Percentiles rank a stretch among this genome's conserved stretches.
phyloP scores from a whole-genome alignment of 306 rosid genomes.

The Sicyos baderoa region DNA sequence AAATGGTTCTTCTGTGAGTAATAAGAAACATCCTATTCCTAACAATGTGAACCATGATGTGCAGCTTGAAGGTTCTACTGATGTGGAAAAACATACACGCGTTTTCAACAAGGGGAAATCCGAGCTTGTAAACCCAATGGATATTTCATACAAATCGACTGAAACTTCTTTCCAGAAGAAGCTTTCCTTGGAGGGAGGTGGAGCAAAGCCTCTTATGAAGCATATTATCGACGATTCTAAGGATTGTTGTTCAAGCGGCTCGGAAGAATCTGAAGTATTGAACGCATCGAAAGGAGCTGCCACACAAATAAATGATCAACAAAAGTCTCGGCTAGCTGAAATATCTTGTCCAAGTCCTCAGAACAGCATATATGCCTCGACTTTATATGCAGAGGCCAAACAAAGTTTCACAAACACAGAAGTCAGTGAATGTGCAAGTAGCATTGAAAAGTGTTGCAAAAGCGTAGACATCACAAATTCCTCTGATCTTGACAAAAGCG shows the following conservation, averaged over 20 bases:
- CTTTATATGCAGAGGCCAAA: conserved; percentile 72
- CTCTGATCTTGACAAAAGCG: conserved; percentile 55
- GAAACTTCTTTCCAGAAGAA: conserved; percentile 37
- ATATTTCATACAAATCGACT: conserved; percentile 12
- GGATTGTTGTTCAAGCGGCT: conserved; percentile 32
- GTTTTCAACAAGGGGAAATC: conserved; percentile 30
- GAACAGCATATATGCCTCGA: conserved; percentile 59
- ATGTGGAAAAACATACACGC: conserved; percentile 25
- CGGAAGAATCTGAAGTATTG: conserved; percentile 31
- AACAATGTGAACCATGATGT: conserved; percentile 22
- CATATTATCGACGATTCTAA: conserved; percentile 26
- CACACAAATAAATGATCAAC: conserved; percentile 30
- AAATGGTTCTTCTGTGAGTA: conserved; percentile 36
- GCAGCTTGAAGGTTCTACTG: conserved; percentile 27
- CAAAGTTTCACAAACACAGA: conserved; percentile 73
- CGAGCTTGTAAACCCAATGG: conserved; percentile 22
- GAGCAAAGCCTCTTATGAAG: conserved; percentile 32
- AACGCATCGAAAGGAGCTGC: conserved; percentile 34
- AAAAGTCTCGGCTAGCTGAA: conserved; percentile 32
- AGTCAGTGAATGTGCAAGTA: conserved; percentile 58
- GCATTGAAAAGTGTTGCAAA: conserved; percentile 60
- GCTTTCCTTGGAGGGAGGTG: conserved; percentile 34
- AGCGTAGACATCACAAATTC: conserved; percentile 49
- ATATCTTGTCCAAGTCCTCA: conserved; percentile 62
- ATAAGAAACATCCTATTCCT: conserved; percentile 39